These are phyloP conservation scores for Ophiostoma quercus DNA, from an alignment of 2,329 filamentous ascomycete genomes.

Conservation along the genomic window DNA sequence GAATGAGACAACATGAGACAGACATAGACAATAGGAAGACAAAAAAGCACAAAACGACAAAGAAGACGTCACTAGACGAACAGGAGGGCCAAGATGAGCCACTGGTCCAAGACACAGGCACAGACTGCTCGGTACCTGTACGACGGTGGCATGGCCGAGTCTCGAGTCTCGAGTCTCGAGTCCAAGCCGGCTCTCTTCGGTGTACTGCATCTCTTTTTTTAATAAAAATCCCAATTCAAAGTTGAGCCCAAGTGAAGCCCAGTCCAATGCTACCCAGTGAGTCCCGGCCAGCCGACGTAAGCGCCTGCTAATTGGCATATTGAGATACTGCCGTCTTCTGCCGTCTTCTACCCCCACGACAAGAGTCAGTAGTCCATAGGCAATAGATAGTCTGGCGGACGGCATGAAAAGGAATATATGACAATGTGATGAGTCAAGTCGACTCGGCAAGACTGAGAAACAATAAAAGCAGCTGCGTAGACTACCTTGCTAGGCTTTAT, in stretches of 20 bases:
- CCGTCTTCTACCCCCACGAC: background rate
- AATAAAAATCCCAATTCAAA: no score
- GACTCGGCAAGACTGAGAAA: no score
- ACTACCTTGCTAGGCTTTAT: no score
- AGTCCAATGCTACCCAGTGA: background rate
- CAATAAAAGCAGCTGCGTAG: no score
- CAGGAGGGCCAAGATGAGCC: background rate
- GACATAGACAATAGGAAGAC: no score
- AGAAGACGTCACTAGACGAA: slow-evolving; percentile 9
- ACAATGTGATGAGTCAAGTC: background rate
- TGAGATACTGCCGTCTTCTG: no score
- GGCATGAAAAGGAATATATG: background rate
- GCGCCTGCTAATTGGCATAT: background rate
- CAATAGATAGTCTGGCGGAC: no score
- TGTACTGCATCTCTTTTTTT: background rate
- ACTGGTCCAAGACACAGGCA: background rate
- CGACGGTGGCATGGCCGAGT: background rate
- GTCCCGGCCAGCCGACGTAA: background rate
- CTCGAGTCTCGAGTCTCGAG: background rate
- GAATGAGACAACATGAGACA: background rate
- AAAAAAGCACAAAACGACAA: no score
- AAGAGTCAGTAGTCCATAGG: background rate
- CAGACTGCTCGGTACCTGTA: background rate
- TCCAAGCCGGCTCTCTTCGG: background rate
- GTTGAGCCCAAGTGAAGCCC: no score